Conservation (phyloP, 768 basidiomycete genomes). For the Auriscalpium orientale region DNA sequence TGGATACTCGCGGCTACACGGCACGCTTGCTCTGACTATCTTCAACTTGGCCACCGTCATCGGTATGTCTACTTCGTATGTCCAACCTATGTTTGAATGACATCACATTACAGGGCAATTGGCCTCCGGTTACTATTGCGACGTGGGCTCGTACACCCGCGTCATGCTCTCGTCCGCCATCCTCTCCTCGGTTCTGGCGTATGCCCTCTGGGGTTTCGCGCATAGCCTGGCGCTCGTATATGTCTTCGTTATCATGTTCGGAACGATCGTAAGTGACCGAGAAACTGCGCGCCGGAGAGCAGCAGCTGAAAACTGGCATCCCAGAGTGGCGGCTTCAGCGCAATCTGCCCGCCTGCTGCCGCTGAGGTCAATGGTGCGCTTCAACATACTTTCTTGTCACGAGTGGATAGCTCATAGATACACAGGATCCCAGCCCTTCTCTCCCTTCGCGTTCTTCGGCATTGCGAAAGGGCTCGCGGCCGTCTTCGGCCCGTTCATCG, state of each 20-base stretch:
- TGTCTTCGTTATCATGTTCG: slow-evolving; percentile 19
- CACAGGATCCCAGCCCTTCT: not conserved
- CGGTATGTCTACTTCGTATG: not conserved
- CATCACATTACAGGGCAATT: slow-evolving; percentile 11
- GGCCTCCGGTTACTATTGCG: slow-evolving; percentile 17
- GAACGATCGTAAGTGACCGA: slow-evolving; percentile 12
- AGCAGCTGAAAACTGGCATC: no score
- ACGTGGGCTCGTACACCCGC: slow-evolving; percentile 18
- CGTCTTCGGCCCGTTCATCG: not conserved
- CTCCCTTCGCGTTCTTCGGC: not conserved
- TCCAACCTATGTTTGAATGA: no score
- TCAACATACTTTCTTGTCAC: not conserved
- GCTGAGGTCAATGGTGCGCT: not conserved
- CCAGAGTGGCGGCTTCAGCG: slow-evolving; percentile 1
- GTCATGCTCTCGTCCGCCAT: slow-evolving; percentile 16
- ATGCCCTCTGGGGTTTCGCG: slow-evolving; percentile 20
- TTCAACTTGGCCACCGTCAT: slow-evolving; percentile 20
- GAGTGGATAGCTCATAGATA: not conserved
- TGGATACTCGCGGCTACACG: slow-evolving; percentile 13
- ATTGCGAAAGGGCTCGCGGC: not conserved
- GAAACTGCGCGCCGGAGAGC: not conserved
- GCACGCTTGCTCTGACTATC: slow-evolving; percentile 17
- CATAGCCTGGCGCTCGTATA: slow-evolving; percentile 14
- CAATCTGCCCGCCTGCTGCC: not conserved
- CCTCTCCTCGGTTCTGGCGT: slow-evolving; percentile 13